Evolutionary conservation across 2,329 filamentous ascomycete genomes (phyloP), one percentile per base, ranked within the genome.

Genomic region (Diplodia seriata): DNA sequence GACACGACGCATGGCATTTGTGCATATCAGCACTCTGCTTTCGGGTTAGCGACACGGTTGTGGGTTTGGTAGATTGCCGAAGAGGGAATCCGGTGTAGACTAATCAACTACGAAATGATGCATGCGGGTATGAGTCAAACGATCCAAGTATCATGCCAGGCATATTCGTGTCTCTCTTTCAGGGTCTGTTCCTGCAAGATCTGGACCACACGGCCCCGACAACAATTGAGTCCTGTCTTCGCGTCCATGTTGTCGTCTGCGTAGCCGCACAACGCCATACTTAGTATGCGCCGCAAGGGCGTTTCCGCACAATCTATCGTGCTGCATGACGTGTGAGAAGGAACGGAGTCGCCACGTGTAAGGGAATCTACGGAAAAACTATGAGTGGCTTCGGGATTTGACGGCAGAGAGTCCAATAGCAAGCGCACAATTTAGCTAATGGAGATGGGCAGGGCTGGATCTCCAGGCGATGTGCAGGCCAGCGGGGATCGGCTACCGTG

Each of bases 91-190:
- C 56, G 66, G 47, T 62, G 66, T 67, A 67, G 66, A 67, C 47
- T 62, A 67, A 67, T 62, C 66, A 61, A 61, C 47, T 61, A 55
- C 56, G 66, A 55, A 64, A 65, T 65, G 62, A 65, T 65, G 50
- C 62, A 65, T 55, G 62, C 62, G 43, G 47, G 23, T 50, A 65
- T 65, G 62, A 55, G 49, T 47, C 51, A 47, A 53, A 43, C 36
- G 18, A 47, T 23, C 18, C 12, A 11, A 26, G 20, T 38, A 56
- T 38, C 15, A n/a, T 20, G 11, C 12, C 36, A 14, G 36, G 36
- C 11, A 38, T 11, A 38, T 38, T 38, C 7, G 33, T 11, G 33
- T 36, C 33, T 2, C 33, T 47, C 26, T 18, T 47, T n/a, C 43
- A 20, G 43, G 43, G 43, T 47, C 43, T 47, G 6, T 47, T 20